Conservation (phyloP, 1,284 basidiomycete genomes). For the Mrakiaceae sp. region DNA sequence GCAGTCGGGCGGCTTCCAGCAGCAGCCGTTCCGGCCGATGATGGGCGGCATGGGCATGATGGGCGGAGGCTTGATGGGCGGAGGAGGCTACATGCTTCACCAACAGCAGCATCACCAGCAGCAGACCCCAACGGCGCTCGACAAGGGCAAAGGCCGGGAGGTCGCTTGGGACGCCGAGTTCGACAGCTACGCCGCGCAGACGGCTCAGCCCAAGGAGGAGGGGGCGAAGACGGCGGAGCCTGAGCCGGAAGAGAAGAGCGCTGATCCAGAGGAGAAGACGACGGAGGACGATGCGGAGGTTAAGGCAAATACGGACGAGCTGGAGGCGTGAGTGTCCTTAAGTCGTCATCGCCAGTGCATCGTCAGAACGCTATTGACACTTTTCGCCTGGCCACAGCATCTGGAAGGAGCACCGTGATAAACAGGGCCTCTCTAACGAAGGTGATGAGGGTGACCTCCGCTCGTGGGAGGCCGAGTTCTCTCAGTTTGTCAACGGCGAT, state of each 20-base stretch:
- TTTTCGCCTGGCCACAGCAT: constrained; percentile 22
- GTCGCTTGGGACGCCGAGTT: constrained; percentile 10
- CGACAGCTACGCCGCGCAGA: constrained; percentile 13
- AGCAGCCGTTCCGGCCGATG: constrained; percentile 2
- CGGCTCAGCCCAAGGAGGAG: constrained; percentile 55
- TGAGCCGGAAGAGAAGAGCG: constrained; percentile 55
- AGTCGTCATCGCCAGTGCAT: not conserved
- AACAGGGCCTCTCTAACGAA: constrained; percentile 18
- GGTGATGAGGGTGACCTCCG: constrained; percentile 47
- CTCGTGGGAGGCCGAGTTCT: constrained; percentile 83
- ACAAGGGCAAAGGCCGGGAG: constrained; percentile 12
- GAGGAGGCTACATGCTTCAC: not conserved
- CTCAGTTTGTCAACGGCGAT: constrained; percentile 57
- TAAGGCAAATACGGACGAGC: constrained; percentile 52
- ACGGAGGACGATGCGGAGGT: constrained; percentile 26
- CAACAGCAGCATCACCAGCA: not conserved
- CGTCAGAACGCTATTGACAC: constrained; percentile 4
- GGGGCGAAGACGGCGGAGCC: constrained; percentile 60
- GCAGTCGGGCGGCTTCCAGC: not conserved
- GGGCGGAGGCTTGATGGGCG: not conserved
- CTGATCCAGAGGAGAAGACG: constrained; percentile 20
- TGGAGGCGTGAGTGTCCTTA: constrained; percentile 27
- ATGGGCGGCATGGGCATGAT: not conserved
- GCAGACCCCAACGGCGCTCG: not conserved
- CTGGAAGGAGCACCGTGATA: constrained; percentile 39